A percentile compares a stretch with the other conserved stretches of the same genome.
These are phyloP conservation scores for Candida caryicola DNA, from an alignment of 805 yeast species.

Conservation along the genomic window DNA sequence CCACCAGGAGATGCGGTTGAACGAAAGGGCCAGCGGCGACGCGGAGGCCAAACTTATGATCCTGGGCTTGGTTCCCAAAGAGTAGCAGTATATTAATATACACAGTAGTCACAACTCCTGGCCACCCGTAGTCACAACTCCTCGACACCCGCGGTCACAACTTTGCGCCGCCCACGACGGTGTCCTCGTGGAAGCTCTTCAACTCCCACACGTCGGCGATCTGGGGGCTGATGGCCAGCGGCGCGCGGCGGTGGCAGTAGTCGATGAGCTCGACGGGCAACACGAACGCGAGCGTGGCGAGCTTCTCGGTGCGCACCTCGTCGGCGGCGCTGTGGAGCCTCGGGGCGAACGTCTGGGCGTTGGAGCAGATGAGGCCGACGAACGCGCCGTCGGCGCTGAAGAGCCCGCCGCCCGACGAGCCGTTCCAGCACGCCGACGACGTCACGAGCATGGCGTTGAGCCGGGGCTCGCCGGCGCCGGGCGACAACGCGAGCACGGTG, in stretches of 20 bases:
- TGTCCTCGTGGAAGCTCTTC: conserved; percentile 21
- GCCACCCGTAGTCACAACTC: too few species aligned
- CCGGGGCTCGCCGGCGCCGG: neutral
- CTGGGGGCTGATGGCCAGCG: conserved; percentile 11
- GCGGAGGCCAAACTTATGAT: conserved; percentile 2
- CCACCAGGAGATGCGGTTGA: neutral
- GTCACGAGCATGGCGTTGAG: conserved; percentile 26
- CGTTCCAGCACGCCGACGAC: conserved; percentile 49
- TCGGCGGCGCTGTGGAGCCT: conserved; percentile 5
- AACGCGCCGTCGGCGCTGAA: conserved; percentile 23
- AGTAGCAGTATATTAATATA: neutral
- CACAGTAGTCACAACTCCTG: neutral
- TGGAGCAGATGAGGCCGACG: conserved; percentile 44
- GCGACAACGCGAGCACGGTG: conserved; percentile 15
- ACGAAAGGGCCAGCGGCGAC: neutral
- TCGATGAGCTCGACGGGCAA: conserved; percentile 33
- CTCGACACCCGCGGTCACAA: too few species aligned
- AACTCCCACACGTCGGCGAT: conserved; percentile 24
- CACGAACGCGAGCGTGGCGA: conserved; percentile 29
- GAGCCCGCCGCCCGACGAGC: conserved; percentile 50
- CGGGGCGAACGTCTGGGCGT: conserved; percentile 36
- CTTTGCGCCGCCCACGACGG: conserved; percentile 17
- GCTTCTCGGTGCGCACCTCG: conserved; percentile 23
- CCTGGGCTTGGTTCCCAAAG: conserved; percentile 2
- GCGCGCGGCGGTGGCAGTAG: conserved; percentile 16